Evolutionary conservation across 768 basidiomycete genomes (phyloP).

Genomic region (Antrodiella citrinella): DNA sequence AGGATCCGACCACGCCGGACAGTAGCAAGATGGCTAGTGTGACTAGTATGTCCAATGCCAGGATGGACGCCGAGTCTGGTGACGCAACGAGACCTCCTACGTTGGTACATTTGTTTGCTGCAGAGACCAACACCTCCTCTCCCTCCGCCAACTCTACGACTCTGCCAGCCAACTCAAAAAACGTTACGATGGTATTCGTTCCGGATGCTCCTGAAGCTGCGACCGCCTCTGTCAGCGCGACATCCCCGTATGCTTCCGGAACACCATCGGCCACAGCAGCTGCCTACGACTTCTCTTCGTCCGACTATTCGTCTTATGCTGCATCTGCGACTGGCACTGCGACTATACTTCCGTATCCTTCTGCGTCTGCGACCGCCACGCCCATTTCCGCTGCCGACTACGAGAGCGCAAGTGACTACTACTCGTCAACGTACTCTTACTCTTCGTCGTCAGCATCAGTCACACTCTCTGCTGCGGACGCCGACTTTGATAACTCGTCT

Average conservation of each 20-base stretch:
- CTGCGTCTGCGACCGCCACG: conserved; percentile 2
- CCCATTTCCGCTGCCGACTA: background rate
- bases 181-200: conserved; percentile 48
- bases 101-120: conserved; percentile 10
- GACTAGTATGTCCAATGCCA: conserved; percentile 11
- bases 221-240: background rate
- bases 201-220: conserved; percentile 27
- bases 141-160: background rate
- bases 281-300: background rate
- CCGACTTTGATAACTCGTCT: background rate
- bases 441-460: background rate
- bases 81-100: conserved; percentile 14
- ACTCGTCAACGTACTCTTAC: background rate
- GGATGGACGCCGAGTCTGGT: conserved; percentile 14
- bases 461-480: background rate
- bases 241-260: background rate
- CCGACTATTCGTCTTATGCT: background rate
- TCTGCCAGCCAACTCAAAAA: conserved; percentile 20
- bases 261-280: background rate
- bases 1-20: conserved; percentile 14
- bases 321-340: background rate
- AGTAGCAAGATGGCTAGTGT: conserved; percentile 13
- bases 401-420: background rate
- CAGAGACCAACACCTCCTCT: conserved; percentile 10
- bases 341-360: background rate